Base-by-base conservation (phyloP, 2,329 filamentous ascomycete genomes). In the Aspergillus hortae region DNA sequence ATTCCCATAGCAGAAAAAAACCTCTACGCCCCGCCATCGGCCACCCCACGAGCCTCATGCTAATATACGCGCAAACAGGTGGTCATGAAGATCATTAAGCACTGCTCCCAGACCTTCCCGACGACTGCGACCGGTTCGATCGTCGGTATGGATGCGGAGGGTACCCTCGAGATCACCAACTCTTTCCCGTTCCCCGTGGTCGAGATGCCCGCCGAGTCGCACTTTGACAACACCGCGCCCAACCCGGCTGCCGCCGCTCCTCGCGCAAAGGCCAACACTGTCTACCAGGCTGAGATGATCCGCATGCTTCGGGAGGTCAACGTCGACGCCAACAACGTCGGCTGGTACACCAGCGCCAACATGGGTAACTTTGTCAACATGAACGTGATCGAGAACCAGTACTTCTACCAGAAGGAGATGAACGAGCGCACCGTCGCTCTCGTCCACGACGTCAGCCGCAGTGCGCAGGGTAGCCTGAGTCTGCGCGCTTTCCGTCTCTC, bases 281-380 rank as follows among this genome's bases (percentile, higher is more conserved):
- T 80, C 63, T 97, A 99, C 77, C 90, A 96, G 78, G 87, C 85
- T 61, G 94, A 99, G 75, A 97, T 97, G 92, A 92, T 99, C 74
- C 89, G 91, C 68, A 91, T 94, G 74, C 79, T 97, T 58, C 88
- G 92, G 72, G 94, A 97, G 76, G 94, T 99, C 67, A 99, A 97
- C 73, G 89, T 97, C 54, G 94, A 99, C 73, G 94, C 94, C 61
- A 96, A 97, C 80, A 95, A 90, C 67, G 90, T 95, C 55, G 94
- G 94, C 66, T 99, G 92, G 92, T 99, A 99, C 79, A 96, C 91
- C 54, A 96, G 91, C 78, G 90, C 92, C 58, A 96, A 91, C 74
- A 95, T 99, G 89, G 94, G 94, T 74, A 97, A 96, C 81, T 97
- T 97, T 65, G 82, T 97, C 80, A 96, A 92, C 80, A 74, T 88